Base-by-base conservation (phyloP, 345 rosid genomes). In the Hevea brasiliensis region DNA sequence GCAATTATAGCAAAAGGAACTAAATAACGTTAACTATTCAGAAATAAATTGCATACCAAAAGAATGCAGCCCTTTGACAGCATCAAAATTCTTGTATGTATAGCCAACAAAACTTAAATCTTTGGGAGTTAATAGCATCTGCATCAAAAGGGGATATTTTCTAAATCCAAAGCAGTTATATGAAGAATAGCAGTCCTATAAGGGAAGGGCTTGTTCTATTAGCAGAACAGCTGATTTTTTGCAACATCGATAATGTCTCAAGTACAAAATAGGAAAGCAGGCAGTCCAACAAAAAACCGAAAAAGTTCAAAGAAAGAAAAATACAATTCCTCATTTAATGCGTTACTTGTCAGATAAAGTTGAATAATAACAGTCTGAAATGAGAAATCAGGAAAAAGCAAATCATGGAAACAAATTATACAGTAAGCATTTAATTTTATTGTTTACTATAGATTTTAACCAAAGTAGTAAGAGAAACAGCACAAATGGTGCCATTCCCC, bases 31-130 rank as follows among this genome's bases (percentile, higher is more conserved):
- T 4, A 32, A 27, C 50, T 32, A 35, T 27, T 42, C 5, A 50
- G 55, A 44, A 1, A 7, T 51, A 26, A 70, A 62, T 55, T 37
- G 72, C 87, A 71, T 90, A 94, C 98, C 93, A 51, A 79, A 81
- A 66, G 92, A 64, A 47, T 79, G 90, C 45, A 74, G 85, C 65
- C 89, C 98, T 85, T 93, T 91, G 69, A 93, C 94, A 53, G 97
- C 98, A 67, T 91, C 98, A 68, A 93, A 93, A 83, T 93, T 93
- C 89, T 91, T 93, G 92, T 87, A 93, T 24, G 98, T 93, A 68
- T 93, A 93, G 78, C 98, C 97, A 81, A 94, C 98, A 73, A 94
- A 94, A 85, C 87, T 94, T 77, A 94, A 79, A 89, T 94, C 96
- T 83, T 94, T 90, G 58, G 96, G 90, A 65, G 96, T 89, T 78